Conservation (phyloP, 306 rosid genomes). For the Prunus davidiana region DNA sequence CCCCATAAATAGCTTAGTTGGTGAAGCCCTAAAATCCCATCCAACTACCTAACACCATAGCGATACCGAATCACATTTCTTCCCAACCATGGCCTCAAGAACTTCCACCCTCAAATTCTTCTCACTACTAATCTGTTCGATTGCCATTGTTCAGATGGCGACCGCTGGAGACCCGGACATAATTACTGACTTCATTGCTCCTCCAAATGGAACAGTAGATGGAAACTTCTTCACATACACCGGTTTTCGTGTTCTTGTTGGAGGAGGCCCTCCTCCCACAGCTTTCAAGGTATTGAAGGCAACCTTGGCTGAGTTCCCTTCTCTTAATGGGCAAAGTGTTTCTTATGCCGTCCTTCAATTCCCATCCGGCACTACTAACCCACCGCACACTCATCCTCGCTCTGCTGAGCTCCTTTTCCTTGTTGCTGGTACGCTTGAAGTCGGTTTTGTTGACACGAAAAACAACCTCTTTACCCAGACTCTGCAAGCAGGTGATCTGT, state of each 20-base stretch:
- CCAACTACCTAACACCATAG: neutral
- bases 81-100: neutral
- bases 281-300: slow-evolving; percentile 39
- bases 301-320: slow-evolving; percentile 38
- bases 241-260: neutral
- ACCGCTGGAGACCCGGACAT: slow-evolving; percentile 34
- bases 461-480: slow-evolving; percentile 45
- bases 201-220: neutral
- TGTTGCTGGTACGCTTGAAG: slow-evolving; percentile 35
- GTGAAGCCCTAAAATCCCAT: neutral
- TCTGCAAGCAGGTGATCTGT: slow-evolving; percentile 40
- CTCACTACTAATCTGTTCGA: slow-evolving; percentile 17
- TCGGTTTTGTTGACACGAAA: slow-evolving; percentile 50
- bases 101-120: slow-evolving; percentile 10
- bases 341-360: slow-evolving; percentile 45
- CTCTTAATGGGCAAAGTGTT: slow-evolving; percentile 56
- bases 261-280: neutral
- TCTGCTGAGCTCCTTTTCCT: slow-evolving; percentile 47
- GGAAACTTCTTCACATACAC: slow-evolving; percentile 14
- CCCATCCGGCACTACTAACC: slow-evolving; percentile 34
- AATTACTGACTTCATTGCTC: slow-evolving; percentile 34
- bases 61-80: neutral
- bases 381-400: slow-evolving; percentile 59
- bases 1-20: neutral
- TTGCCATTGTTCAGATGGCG: slow-evolving; percentile 25